Evolutionary conservation across 2,329 filamentous ascomycete species (phyloP).

Genomic region (Thielaviopsis populi): DNA sequence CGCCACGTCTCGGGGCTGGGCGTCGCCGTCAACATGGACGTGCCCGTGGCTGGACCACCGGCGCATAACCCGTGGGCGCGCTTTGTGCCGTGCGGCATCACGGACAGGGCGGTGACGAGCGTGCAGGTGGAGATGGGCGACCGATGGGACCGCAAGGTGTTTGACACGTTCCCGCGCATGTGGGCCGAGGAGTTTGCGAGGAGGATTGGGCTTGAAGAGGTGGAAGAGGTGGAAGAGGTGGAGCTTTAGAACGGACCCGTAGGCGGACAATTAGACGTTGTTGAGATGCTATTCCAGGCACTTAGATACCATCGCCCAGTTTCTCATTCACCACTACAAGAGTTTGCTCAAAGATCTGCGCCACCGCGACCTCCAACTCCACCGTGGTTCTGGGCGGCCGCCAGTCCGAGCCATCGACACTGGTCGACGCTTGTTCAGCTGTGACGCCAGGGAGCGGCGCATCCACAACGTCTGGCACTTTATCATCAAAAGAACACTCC

Average conservation of each 20-base stretch:
- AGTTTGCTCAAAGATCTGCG: slow-evolving; percentile 64
- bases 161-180: slow-evolving; percentile 1
- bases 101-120: slow-evolving; percentile 65
- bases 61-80: slow-evolving; percentile 41
- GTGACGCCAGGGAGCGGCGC: slow-evolving; percentile 15
- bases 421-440: neutral
- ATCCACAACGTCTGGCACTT: slow-evolving; percentile 24
- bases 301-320: slow-evolving; percentile 32
- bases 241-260: slow-evolving; percentile 19
- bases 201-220: slow-evolving; percentile 1
- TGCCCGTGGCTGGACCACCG: slow-evolving; percentile 33
- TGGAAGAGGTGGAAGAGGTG: slow-evolving; percentile 1
- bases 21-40: slow-evolving; percentile 61
- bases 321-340: slow-evolving; percentile 58
- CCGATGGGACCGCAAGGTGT: slow-evolving; percentile 7
- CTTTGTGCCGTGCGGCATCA: slow-evolving; percentile 81
- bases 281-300: neutral
- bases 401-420: slow-evolving; percentile 13
- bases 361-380: slow-evolving; percentile 52
- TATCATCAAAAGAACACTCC: slow-evolving; percentile 25
- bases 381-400: slow-evolving; percentile 20
- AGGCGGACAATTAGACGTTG: neutral
- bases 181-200: slow-evolving; percentile 14
- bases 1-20: slow-evolving; percentile 75
- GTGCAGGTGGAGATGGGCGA: slow-evolving; percentile 39